Evolutionary conservation across 1,284 basidiomycete species (phyloP), one percentile per base, ranked within the genome.

Genomic region (Laetiporus sulphureus): DNA sequence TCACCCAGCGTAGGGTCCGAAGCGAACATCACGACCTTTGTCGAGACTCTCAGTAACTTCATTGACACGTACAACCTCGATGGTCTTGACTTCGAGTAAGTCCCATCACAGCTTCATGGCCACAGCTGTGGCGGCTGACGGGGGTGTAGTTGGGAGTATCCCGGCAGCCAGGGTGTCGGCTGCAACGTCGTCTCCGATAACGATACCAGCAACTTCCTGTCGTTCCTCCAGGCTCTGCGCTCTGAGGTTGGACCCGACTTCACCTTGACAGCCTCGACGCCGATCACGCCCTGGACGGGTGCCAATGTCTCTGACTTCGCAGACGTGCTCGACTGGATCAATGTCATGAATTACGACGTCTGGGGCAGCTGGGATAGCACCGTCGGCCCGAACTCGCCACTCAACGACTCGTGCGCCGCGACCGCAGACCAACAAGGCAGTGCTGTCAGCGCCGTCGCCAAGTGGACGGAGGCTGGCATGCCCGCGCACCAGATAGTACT

Each of bases 331-430:
- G 88, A 94, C 60, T 88, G 80, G 67, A 79, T 94, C 47, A 67
- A 80, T 36, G 72, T 93, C 56, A 94, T 94, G 90, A 89, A 88
- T 66, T 93, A 93, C 65, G 91, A 93, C 57, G 68, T 91, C 41
- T 87, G 73, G 71, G 73, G 83, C 50, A 46, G 46, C 36, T 54
- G 53, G 56, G 51, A 43, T 24, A 48, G 53, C 10, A 62, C 68
- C 23, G 73, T 73, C 12, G 89, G 90, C 4, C 77, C 91, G n/a
- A 90, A 91, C 61, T 81, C 90, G 2, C 90, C 91, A 12, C 70
- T 95, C 22, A 70, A 80, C 42, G 81, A 94, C 60, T 72, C 74
- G 0, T 94, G 91, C 60, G 75, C 79, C 2, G 65, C 79, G 36
- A 54, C 72, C 1, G 63, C 61, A 2, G 66, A 79, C 49, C 83